These are phyloP conservation scores for Yamadazyma conglobata DNA, from an alignment of 1,139 yeast genomes.

Conservation along the genomic window DNA sequence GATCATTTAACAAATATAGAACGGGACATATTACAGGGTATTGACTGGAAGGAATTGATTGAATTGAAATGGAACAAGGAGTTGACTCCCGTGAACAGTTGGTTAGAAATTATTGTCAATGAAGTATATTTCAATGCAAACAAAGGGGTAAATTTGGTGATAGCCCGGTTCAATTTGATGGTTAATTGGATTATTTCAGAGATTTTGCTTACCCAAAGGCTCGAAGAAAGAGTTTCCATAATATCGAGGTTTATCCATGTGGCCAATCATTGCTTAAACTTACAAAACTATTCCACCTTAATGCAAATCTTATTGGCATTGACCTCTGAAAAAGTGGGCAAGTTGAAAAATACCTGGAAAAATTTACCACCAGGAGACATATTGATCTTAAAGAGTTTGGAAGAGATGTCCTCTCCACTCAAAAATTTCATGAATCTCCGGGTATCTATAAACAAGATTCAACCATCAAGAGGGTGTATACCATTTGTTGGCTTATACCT, in stretches of 20 bases:
- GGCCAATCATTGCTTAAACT: constrained; percentile 66
- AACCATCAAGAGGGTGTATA: constrained; percentile 75
- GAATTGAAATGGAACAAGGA: constrained; percentile 73
- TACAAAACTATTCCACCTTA: constrained; percentile 82
- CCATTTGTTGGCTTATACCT: constrained; percentile 87
- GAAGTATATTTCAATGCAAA: constrained; percentile 47
- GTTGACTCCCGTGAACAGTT: constrained; percentile 71
- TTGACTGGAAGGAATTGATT: constrained; percentile 89
- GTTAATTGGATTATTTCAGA: constrained; percentile 94
- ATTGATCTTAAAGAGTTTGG: constrained; percentile 62
- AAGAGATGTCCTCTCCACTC: constrained; percentile 60
- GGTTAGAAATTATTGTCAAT: constrained; percentile 75
- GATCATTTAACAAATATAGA: constrained; percentile 85
- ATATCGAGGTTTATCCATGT: constrained; percentile 80
- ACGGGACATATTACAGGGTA: constrained; percentile 73
- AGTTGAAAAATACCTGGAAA: constrained; percentile 73
- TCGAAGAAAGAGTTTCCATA: constrained; percentile 58
- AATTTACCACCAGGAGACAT: constrained; percentile 54
- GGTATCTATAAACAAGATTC: constrained; percentile 54
- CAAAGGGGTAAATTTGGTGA: constrained; percentile 80
- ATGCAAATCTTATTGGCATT: constrained; percentile 86
- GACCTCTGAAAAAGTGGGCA: constrained; percentile 64
- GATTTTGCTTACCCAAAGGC: constrained; percentile 62
- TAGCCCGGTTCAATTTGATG: constrained; percentile 82
- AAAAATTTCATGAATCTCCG: constrained; percentile 67